These are phyloP conservation scores for Leccinum pachyderme DNA, from an alignment of 1,284 basidiomycete species.

Conservation along the genomic window DNA sequence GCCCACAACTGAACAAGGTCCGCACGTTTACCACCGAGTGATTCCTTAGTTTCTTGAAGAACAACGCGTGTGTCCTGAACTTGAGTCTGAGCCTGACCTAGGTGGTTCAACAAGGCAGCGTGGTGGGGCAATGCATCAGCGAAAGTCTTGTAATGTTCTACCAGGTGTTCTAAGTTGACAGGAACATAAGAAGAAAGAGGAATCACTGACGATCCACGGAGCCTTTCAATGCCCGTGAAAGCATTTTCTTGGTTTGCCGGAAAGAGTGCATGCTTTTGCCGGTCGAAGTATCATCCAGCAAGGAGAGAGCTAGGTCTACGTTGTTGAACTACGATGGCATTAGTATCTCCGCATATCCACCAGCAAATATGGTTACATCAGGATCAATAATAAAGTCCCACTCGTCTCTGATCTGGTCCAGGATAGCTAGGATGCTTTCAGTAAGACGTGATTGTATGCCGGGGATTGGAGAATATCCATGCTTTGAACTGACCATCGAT, in stretches of 20 bases:
- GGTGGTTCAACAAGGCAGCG: conserved; percentile 67
- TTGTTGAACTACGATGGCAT: conserved; percentile 72
- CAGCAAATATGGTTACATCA: conserved; percentile 54
- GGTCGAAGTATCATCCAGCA: conserved; percentile 71
- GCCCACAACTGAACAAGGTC: conserved; percentile 87
- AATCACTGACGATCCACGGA: conserved; percentile 75
- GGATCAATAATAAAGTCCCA: conserved; percentile 88
- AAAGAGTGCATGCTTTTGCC: conserved; percentile 78
- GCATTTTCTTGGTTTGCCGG: conserved; percentile 66
- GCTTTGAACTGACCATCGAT: conserved; percentile 62
- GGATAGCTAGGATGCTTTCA: conserved; percentile 53
- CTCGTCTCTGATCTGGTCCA: conserved; percentile 83
- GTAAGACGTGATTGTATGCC: conserved; percentile 1
- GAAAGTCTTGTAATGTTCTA: conserved; percentile 89
- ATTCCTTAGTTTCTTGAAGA: conserved; percentile 79
- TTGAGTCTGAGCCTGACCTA: conserved; percentile 71
- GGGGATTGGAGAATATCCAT: not conserved
- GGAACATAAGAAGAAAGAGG: conserved; percentile 7
- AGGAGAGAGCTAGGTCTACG: conserved; percentile 84
- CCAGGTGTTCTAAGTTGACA: conserved; percentile 7
- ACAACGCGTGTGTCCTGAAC: conserved; percentile 68
- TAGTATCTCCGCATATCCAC: not conserved
- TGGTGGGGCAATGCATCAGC: conserved; percentile 89
- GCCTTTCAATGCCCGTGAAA: conserved; percentile 76
- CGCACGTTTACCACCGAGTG: conserved; percentile 72